Evolutionary conservation across 371 early-diverging fungal species (phyloP).

Genomic region (Mucor lusitanicus): DNA sequence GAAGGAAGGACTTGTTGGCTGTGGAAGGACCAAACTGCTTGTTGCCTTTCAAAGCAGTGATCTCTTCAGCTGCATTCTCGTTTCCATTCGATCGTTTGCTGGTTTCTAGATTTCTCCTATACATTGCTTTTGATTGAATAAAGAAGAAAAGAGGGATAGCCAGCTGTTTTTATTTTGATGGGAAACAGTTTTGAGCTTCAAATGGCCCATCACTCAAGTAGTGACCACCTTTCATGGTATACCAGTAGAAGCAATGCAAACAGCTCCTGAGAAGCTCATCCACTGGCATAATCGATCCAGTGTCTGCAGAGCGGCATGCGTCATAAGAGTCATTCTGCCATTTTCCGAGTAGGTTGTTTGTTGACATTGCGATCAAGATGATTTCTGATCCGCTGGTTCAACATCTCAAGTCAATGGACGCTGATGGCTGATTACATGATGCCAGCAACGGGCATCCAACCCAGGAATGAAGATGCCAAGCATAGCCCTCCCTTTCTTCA

Average conservation of each 20-base stretch:
- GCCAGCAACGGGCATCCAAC: too few relatives aligned
- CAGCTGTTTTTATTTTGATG: neutral
- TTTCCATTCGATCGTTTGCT: neutral
- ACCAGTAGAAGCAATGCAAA: neutral
- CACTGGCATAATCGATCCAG: too few relatives aligned
- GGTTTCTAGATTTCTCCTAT: neutral
- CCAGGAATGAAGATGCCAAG: too few relatives aligned
- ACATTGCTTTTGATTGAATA: neutral
- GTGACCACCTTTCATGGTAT: neutral
- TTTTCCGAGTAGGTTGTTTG: neutral
- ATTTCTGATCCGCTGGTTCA: neutral
- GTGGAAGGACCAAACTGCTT: slow-evolving; percentile 4
- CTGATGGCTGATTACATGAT: neutral
- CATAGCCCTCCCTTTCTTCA: neutral
- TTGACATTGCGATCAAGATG: neutral
- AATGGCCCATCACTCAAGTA: neutral
- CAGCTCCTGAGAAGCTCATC: neutral
- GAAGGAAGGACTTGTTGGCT: neutral
- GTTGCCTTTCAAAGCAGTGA: neutral
- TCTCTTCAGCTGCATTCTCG: slow-evolving; percentile 10
- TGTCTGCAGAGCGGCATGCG: too few relatives aligned
- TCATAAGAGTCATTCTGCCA: neutral
- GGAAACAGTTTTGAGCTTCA: neutral
- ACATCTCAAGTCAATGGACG: neutral
- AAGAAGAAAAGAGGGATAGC: neutral